Evolutionary conservation across 805 yeast genomes (phyloP), one percentile per base, ranked within the genome.

Genomic region (Middelhovenomyces tepae): DNA sequence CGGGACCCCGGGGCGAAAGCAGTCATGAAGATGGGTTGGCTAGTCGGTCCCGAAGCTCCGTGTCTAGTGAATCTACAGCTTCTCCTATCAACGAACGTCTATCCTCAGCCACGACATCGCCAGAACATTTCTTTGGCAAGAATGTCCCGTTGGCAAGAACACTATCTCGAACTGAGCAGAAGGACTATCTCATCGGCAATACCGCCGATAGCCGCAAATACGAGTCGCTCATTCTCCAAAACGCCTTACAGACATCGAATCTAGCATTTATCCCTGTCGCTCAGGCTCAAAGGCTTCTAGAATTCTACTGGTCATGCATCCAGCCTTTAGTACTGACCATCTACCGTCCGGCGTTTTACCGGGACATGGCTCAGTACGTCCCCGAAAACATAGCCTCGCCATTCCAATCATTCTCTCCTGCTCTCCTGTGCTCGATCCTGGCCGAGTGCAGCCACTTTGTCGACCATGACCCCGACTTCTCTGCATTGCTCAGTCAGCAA

Each of bases 301-400:
- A 24, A 8, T 8, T 24, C 7, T 24, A 24, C 27, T 24, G 27
- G 27, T 24, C 27, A 8, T 11, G 7, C 16, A 24, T 24, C 8
- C n/a, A 24, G n/a, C 27, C 27, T 11, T 8, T 24, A 7, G 15
- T 11, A 8, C 8, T 24, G 7, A 24, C 27, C 7, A 24, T 24
- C 7, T 24, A 24, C 14, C n/a, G 27, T 11, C 27, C 27, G 13
- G 27, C 27, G 14, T 24, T 24, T 24, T 24, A 8, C 15, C 27
- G 27, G 7, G 27, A 24, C 15, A 24, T 24, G 27, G 27, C 27
- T 11, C 15, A 13, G 8, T 24, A 24, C 15, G n/a, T 16, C 8
- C 14, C 27, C 15, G 15, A 24, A 13, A 24, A 24, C 13, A 24
- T 16, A 7, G n/a, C 15, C 14, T 11, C n/a, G n/a, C 27, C 27